A percentile compares a stretch with the other conserved stretches of the same genome.
Conservation (phyloP, 164 flowering plant species). For the Santalum album region DNA sequence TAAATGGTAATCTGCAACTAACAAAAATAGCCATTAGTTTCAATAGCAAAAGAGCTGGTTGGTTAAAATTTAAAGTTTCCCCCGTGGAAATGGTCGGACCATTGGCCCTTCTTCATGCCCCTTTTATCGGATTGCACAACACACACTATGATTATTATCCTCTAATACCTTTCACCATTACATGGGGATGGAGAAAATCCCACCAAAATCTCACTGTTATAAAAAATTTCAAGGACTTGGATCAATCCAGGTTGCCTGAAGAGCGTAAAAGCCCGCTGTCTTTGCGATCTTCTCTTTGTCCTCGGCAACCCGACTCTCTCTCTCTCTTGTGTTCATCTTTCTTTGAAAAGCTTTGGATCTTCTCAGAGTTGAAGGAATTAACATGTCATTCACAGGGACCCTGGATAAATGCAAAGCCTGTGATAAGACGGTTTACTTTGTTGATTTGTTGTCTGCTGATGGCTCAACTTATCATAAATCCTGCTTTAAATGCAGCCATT, state of each 20-base stretch:
- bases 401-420: conserved; percentile 65
- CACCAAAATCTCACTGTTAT: conserved; percentile 7
- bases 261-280: no score
- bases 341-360: no score
- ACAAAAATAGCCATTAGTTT: no score
- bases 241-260: conserved; percentile 1
- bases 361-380: background rate
- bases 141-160: conserved; percentile 8
- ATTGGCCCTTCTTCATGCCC: conserved; percentile 12
- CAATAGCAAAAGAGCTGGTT: no score
- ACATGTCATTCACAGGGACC: conserved; percentile 57
- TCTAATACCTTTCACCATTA: background rate
- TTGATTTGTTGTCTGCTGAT: conserved; percentile 56
- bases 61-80: no score
- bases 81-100: conserved; percentile 13
- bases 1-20: no score
- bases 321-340: no score
- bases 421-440: conserved; percentile 60
- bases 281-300: no score
- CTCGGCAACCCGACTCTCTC: no score
- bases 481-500: conserved; percentile 68
- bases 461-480: conserved; percentile 51
- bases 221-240: conserved; percentile 13
- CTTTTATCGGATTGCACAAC: background rate
- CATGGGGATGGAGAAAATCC: background rate